Evolutionary conservation across 768 basidiomycete species (phyloP), one percentile per base, ranked within the genome.

Genomic region (Clitopilus passeckerianus): DNA sequence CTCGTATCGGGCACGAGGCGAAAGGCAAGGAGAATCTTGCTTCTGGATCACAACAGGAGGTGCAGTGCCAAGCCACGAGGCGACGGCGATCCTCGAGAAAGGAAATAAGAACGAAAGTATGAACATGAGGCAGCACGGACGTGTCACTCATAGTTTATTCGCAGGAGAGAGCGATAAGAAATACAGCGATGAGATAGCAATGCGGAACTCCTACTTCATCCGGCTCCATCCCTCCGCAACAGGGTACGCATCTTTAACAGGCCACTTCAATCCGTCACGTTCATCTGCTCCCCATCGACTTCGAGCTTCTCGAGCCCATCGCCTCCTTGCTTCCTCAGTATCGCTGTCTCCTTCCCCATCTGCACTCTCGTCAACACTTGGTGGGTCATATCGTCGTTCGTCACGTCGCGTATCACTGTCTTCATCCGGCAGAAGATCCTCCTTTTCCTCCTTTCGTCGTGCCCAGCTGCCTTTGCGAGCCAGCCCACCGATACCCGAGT

Each of bases 191-290:
- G n/a, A n/a, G n/a, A n/a, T n/a, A 30, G 27, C 27, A 30, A 7
- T 30, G 27, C 2, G 5, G 37, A 15, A 15, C n/a, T 41, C 5
- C 34, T 62, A 71, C 55, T 84, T 67, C 37, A 75, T 77, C 20
- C 46, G 16, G 9, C 15, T 50, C 46, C 46, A 50, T 20, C 46
- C 46, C 62, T 65, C 75, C 84, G 85, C 86, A 2, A 84, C 83
- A 24, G 46, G 46, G 9, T 50, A 18, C 10, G 37, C 12, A 23
- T 86, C 79, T 1, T 79, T 81, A 61, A 75, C 78, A 6, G 84
- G 86, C 81, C 80, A 86, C 67, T 87, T 87, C 59, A 86, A 66
- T 61, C 80, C 77, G 65, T 87, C 85, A 61, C 76, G 69, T 64
- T 80, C 79, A 22, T 57, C 63, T 22, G 37, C 59, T n/a, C 30